These are phyloP conservation scores for Bacidia rubella DNA, from an alignment of 495 filamentous ascomycete species.

Conservation along the genomic window DNA sequence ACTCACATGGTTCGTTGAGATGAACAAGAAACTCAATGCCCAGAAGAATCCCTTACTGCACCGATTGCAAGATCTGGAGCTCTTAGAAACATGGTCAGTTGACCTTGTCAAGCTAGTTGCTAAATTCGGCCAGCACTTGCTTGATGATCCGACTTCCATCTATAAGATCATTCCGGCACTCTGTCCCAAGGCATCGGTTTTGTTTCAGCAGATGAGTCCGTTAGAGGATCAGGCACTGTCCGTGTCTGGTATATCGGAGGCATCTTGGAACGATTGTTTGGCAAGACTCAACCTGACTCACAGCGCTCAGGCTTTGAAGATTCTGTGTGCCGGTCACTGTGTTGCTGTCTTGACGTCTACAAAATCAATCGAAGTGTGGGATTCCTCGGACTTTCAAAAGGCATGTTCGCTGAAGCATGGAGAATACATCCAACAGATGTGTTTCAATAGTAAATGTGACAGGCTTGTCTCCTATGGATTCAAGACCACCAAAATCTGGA, in stretches of 20 bases:
- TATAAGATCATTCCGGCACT: conserved; percentile 26
- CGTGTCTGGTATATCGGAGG: conserved; percentile 13
- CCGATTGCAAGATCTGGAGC: conserved; percentile 12
- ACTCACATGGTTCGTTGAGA: conserved; percentile 5
- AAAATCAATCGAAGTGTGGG: conserved; percentile 13
- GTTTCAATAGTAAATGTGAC: conserved; percentile 6
- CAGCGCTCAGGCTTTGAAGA: conserved; percentile 5
- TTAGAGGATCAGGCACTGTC: not conserved
- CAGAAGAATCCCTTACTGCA: conserved; percentile 7
- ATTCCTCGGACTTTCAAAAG: conserved; percentile 13
- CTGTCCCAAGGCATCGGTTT: conserved; percentile 21
- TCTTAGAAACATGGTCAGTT: conserved; percentile 27
- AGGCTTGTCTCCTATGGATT: conserved; percentile 15
- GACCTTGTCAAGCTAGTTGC: conserved; percentile 28
- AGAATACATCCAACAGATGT: conserved; percentile 12
- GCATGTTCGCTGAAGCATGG: conserved; percentile 10
- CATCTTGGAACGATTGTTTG: conserved; percentile 21
- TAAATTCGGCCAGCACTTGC: conserved; percentile 24
- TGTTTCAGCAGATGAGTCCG: conserved; percentile 15
- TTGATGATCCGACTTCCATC: conserved; percentile 22
- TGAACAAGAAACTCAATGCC: conserved; percentile 8
- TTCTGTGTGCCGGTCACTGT: conserved; percentile 10
- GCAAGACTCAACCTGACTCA: conserved; percentile 8
- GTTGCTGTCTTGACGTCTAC: conserved; percentile 15
- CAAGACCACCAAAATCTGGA: conserved; percentile 13